Base-by-base conservation (phyloP, 1,139 yeast species). In the Hanseniaspora sp. region DNA sequence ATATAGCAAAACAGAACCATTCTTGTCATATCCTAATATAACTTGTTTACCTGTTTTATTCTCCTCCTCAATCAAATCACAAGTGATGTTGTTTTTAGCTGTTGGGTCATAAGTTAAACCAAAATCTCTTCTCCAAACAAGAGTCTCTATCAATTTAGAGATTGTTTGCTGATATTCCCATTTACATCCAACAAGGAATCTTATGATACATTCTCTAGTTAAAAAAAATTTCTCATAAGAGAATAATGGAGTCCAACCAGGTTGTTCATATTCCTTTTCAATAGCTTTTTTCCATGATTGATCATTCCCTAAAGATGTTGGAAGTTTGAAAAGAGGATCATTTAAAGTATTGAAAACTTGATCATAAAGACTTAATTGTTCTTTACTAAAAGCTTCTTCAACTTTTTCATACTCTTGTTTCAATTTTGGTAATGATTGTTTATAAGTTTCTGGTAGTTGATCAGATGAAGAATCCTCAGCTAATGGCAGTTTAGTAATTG, bases 111-210 rank as follows among this genome's bases (percentile, higher is more conserved):
- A 77, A 13, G 81, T 80, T 31, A 88, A 80, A 5, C 96, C 96
- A 67, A 86, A 87, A 54, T 87, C 88, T 59, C 96, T 77, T 69
- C 97, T 78, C 97, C 97, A 92, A 1, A 82, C 74, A 33, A 92
- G 60, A 0, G 96, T 83, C 28, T 80, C 80, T 60, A 80, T 83
- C 15, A 92, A 71, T 59, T 96, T 76, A 59, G 76, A 74, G 44
- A 80, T 80, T n/a, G 95, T 84, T 15, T 79, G 80, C 12, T 76
- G 74, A 0, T 74, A 73, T 52, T 81, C 75, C 96, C 97, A 90
- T 65, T 87, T 88, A 47, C 95, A 80, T 15, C 97, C 97, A 45
- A 96, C 75, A 56, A 90, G 72, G 64, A 87, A 92, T 63, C 98
- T 74, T 61, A 87, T 69, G 55, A 92, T 74, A 65, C 97, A 90